These are phyloP conservation scores for Xanthoconium separans DNA, from an alignment of 1,284 basidiomycete genomes.

Conservation along the genomic window DNA sequence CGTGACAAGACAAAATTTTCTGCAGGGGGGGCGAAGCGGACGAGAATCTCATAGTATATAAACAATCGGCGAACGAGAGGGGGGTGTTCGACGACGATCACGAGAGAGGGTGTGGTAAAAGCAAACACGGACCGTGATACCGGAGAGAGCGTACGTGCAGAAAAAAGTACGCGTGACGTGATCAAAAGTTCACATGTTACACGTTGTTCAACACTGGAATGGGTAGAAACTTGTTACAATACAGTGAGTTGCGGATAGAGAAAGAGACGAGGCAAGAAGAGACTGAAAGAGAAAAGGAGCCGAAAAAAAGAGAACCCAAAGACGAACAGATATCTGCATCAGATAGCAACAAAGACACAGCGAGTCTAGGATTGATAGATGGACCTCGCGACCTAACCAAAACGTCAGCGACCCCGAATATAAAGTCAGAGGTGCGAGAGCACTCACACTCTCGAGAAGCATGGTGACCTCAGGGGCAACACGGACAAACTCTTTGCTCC, in stretches of 20 bases:
- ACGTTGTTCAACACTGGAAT: slow-evolving; percentile 56
- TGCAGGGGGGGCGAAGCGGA: background rate
- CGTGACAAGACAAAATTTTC: slow-evolving; percentile 25
- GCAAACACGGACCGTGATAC: slow-evolving; percentile 13
- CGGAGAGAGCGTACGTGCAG: slow-evolving; percentile 13
- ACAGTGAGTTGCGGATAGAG: slow-evolving; percentile 57
- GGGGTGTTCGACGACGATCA: slow-evolving; percentile 11
- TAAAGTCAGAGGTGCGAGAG: background rate
- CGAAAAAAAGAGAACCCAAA: slow-evolving; percentile 41
- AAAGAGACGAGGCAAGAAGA: slow-evolving; percentile 26
- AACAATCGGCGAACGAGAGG: slow-evolving; percentile 8
- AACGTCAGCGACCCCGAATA: slow-evolving; percentile 2
- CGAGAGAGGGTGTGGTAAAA: slow-evolving; percentile 7
- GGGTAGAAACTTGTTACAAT: slow-evolving; percentile 69
- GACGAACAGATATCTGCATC: slow-evolving; percentile 50
- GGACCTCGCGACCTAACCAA: slow-evolving; percentile 62
- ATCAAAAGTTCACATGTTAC: slow-evolving; percentile 47
- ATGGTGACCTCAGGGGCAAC: slow-evolving; percentile 79
- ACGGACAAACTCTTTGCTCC: slow-evolving; percentile 80
- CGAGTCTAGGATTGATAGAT: slow-evolving; percentile 71
- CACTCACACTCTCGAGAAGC: slow-evolving; percentile 75
- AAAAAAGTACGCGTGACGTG: slow-evolving; percentile 30
- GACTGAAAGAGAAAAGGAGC: slow-evolving; percentile 17
- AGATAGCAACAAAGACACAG: slow-evolving; percentile 45
- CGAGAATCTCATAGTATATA: slow-evolving; percentile 22